Percentiles rank a stretch among this genome's conserved stretches.
These are phyloP conservation scores for Emmonsia crescens DNA, from an alignment of 2,329 filamentous ascomycete species.

Conservation along the genomic window DNA sequence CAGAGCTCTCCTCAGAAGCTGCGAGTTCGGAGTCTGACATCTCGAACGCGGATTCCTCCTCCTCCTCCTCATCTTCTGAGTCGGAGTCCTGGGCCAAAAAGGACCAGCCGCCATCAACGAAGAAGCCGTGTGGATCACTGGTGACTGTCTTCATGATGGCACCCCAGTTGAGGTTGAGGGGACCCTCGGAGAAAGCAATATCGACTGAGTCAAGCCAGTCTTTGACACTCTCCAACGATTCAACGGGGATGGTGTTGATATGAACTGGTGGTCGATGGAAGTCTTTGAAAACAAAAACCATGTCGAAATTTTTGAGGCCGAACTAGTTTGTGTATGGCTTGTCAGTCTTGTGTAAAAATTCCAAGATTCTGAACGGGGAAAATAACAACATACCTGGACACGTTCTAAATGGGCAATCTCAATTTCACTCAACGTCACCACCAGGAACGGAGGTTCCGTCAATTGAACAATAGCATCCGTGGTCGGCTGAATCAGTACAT, in stretches of 20 bases:
- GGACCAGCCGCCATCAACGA: constrained; percentile 86
- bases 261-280: constrained; percentile 83
- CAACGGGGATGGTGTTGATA: constrained; percentile 96
- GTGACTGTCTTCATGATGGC: constrained; percentile 99
- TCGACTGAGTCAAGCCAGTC: constrained; percentile 96
- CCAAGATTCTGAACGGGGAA: constrained; percentile 2
- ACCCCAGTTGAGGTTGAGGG: constrained; percentile 95
- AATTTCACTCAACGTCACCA: constrained; percentile 88
- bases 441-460: constrained; percentile 93
- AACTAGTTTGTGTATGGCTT: constrained; percentile 48
- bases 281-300: constrained; percentile 97
- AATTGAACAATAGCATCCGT: constrained; percentile 96
- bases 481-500: constrained; percentile 89
- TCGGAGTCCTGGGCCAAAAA: constrained; percentile 85
- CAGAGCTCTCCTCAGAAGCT: constrained; percentile 61
- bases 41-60: constrained; percentile 87
- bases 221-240: constrained; percentile 88
- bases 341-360: constrained; percentile 19
- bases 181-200: constrained; percentile 87
- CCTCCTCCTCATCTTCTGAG: constrained; percentile 56
- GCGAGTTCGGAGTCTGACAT: constrained; percentile 73
- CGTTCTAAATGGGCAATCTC: constrained; percentile 93
- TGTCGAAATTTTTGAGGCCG: constrained; percentile 96
- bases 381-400: constrained; percentile 49
- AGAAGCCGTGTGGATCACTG: constrained; percentile 88